Evolutionary conservation across 257 asterid species (phyloP), one percentile per base, ranked within the genome.

Genomic region (Striga asiatica): DNA sequence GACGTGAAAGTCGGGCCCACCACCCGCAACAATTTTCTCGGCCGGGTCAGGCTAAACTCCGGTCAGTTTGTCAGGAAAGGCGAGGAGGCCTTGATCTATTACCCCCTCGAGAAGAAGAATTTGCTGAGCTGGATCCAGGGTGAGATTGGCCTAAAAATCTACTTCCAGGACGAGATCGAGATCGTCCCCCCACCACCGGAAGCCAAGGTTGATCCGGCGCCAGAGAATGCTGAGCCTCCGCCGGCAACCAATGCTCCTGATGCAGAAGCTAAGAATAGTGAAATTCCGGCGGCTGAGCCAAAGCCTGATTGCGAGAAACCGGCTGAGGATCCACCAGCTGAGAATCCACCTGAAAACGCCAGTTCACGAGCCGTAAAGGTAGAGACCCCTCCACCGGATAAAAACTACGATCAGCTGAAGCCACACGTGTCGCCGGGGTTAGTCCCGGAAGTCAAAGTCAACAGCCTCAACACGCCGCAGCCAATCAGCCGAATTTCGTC

Each of bases 41-140:
- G 97, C 24, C 57, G 92, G 28, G 68, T 85, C 24, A 66, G 71
- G 70, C 71, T 88, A 66, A 72, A 62, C 23, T 74, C 97, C 9
- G 3, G 53, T 1, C 97, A 88, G 75, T 85, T 88, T 23, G 97
- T 85, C 38, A 85, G 74, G 81, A 82, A 74, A 72, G 97, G 97
- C 1, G 95, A 88, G 58, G 97, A 88, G 67, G 97, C 95, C 0
- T 52, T 88, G 74, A 88, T 88, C 9, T 82, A 78, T 21, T 85
- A 88, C 21, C 84, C 92, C 8, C 67, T 88, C 62, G 92, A 82
- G 72, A 88, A 78, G 74, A 88, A 81, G 77, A 20, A 63, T 39
- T 49, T 75, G 34, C 16, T 85, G 10, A 78, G 78, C 49, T 88
- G 89, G 95, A 77, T 85, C 38, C 91, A 73, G 56, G 97, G 95